Evolutionary conservation across 2,329 filamentous ascomycete genomes (phyloP).

Genomic region (Coleophoma cylindrospora): DNA sequence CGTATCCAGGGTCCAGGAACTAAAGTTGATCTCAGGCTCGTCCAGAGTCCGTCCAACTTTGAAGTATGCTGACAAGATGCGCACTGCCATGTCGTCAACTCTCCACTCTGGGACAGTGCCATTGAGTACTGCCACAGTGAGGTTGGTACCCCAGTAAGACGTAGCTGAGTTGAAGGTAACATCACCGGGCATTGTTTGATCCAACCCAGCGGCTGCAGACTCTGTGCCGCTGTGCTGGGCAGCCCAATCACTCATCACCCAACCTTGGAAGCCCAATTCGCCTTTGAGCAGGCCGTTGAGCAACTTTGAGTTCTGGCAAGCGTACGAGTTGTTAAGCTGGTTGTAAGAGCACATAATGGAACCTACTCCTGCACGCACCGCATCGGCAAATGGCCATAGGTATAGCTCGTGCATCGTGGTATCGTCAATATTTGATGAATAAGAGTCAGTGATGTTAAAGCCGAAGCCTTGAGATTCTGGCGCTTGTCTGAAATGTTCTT

Average conservation of each 20-base stretch:
- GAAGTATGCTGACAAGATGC: constrained; percentile 70
- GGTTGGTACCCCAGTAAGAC: constrained; percentile 69
- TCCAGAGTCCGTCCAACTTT: constrained; percentile 54
- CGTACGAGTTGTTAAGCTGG: constrained; percentile 75
- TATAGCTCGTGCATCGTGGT: constrained; percentile 57
- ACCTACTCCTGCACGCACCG: constrained; percentile 67
- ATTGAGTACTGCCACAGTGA: constrained; percentile 84
- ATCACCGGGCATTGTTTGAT: constrained; percentile 90
- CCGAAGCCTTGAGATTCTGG: constrained; percentile 47
- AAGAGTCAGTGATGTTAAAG: constrained; percentile 55
- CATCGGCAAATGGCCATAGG: constrained; percentile 52
- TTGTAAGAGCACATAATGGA: constrained; percentile 85
- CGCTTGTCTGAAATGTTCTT: constrained; percentile 44
- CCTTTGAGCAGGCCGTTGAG: constrained; percentile 73
- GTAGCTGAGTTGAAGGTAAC: constrained; percentile 67
- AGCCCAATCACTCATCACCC: constrained; percentile 76
- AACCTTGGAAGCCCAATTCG: constrained; percentile 77
- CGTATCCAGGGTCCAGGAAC: constrained; percentile 78
- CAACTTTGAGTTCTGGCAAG: constrained; percentile 72
- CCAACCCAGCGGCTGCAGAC: constrained; percentile 66
- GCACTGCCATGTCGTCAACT: constrained; percentile 85
- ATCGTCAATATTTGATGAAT: constrained; percentile 53
- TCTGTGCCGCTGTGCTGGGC: constrained; percentile 68
- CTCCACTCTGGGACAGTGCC: constrained; percentile 84
- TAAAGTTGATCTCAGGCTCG: constrained; percentile 65